Evolutionary conservation across 345 rosid genomes (phyloP), one percentile per base, ranked within the genome.

Genomic region (Lenwebbia sp.): DNA sequence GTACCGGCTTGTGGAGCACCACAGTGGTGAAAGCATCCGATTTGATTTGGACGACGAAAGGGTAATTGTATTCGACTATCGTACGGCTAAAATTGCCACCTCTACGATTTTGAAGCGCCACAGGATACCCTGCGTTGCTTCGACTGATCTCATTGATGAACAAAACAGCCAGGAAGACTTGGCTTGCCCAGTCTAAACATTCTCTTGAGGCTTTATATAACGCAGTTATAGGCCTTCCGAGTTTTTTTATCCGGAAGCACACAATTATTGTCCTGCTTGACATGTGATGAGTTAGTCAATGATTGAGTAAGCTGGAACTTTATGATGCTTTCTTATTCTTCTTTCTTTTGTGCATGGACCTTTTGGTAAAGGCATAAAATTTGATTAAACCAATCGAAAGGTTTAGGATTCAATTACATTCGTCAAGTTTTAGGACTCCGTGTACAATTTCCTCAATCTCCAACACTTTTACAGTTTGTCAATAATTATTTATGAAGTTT

Each of bases 41-140:
- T 82, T 96, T 26, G 98, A 96, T 91, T 90, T 96, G 92, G 98
- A 94, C 74, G 98, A 93, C 56, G 98, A 94, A 60, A 92, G 98
- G 86, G 95, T 95, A 57, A 90, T 95, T 10, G 94, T 89, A 60
- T 90, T 96, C 87, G 89, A 91, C 88, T 94, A 92, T 88, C 44
- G 88, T 22, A 87, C 54, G 4, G 98, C 97, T 21, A 94, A 88
- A 89, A 54, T 92, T 30, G 99, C 98, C 10, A 93, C 96, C 54
- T 93, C 93, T 57, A 88, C 86, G 86, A 94, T 96, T 58, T 86
- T 96, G 88, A 89, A 92, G 89, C 98, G 93, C 55, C 98, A 95
- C 84, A 92, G 95, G 90, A 94, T 96, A 90, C 93, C 95, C 57
- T 93, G 94, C 4, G 92, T 92, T 0, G 87, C 90, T 90, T 95